phyloP scores from a whole-genome alignment of 495 filamentous ascomycete genomes.

The Aspergillus cavernicola region DNA sequence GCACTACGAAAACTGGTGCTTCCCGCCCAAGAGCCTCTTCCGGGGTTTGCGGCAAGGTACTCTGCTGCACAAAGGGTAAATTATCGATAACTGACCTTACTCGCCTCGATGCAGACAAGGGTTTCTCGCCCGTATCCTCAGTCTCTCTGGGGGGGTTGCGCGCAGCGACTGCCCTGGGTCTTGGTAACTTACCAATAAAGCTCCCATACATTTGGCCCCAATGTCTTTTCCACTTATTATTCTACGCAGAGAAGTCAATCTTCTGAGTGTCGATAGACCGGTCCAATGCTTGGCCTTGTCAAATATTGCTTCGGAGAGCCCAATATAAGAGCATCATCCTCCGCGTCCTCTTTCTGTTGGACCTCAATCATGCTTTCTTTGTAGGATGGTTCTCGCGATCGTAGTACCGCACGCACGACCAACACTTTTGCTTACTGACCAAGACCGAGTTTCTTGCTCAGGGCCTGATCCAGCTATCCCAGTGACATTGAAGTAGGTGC shows the following conservation, averaged over 20 bases:
- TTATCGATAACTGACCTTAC: no score
- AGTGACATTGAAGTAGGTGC: constrained; percentile 10
- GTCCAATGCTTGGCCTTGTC: not conserved
- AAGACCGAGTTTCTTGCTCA: constrained; percentile 1
- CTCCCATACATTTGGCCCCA: not conserved
- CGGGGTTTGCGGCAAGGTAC: no score
- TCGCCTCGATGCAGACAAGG: no score
- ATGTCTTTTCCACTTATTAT: constrained; percentile 22
- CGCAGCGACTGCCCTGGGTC: not conserved
- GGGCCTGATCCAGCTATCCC: constrained; percentile 3
- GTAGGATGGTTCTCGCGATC: constrained; percentile 8
- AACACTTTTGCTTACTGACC: constrained; percentile 8
- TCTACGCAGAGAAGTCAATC: constrained; percentile 16
- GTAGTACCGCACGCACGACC: constrained; percentile 10
- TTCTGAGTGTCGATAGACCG: not conserved
- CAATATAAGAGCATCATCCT: not conserved
- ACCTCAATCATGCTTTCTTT: constrained; percentile 6
- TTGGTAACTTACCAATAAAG: not conserved
- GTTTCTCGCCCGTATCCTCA: no score
- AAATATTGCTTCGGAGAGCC: not conserved
- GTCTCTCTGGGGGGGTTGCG: not conserved
- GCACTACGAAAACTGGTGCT: no score
- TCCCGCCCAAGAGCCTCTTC: no score
- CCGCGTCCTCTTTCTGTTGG: not conserved
- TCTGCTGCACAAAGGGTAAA: no score